Evolutionary conservation across 305 asterid genomes (phyloP).

Genomic region (Euphrasia arctica): DNA sequence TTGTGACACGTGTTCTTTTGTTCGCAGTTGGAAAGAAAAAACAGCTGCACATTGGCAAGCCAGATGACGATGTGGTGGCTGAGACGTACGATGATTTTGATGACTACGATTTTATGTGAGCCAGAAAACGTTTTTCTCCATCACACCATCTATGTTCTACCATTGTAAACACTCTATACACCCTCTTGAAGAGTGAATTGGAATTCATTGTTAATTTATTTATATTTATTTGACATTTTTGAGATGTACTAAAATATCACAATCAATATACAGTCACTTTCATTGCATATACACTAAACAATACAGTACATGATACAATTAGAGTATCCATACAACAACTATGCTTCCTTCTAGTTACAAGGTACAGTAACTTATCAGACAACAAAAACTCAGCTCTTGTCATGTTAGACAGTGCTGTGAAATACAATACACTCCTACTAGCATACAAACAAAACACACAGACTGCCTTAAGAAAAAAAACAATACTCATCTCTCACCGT

Average conservation of each 20-base stretch:
- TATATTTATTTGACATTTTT: background rate
- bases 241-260: no score
- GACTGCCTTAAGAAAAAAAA: background rate
- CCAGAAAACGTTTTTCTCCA: background rate
- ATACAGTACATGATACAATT: background rate
- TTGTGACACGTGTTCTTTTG: constrained; percentile 12
- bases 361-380: constrained; percentile 4
- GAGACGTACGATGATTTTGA: constrained; percentile 39
- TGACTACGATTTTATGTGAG: constrained; percentile 57
- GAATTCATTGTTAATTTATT: background rate
- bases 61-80: constrained; percentile 58
- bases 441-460: background rate
- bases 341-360: constrained; percentile 12
- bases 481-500: background rate
- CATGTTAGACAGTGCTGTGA: constrained; percentile 3
- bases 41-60: constrained; percentile 66
- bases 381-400: background rate
- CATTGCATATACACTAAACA: constrained; percentile 5
- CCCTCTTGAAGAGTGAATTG: constrained; percentile 24
- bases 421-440: constrained; percentile 11
- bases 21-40: constrained; percentile 78
- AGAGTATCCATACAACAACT: constrained; percentile 1
- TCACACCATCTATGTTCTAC: constrained; percentile 18
- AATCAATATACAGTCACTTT: background rate
- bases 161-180: constrained; percentile 21